Conservation (phyloP, 2,329 filamentous ascomycete species). For the Zalaria sp. region DNA sequence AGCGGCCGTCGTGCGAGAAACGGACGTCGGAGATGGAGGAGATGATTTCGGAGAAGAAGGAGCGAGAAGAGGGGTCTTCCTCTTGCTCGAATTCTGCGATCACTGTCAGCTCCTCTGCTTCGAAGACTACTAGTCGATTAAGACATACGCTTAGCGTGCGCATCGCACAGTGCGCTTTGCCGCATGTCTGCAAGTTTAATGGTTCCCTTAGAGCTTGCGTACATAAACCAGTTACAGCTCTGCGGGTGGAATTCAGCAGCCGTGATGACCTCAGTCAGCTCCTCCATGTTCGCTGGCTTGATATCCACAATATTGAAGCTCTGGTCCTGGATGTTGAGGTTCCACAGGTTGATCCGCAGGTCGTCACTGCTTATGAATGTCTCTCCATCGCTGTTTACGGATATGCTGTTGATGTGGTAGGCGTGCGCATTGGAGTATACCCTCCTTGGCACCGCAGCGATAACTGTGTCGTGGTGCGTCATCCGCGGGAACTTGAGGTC, state of each 20-base stretch:
- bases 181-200: slow-evolving; percentile 99
- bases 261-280: slow-evolving; percentile 96
- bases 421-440: slow-evolving; percentile 98
- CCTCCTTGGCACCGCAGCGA: slow-evolving; percentile 86
- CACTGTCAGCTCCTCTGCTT: slow-evolving; percentile 5
- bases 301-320: slow-evolving; percentile 99
- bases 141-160: slow-evolving; percentile 79
- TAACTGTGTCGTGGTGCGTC: slow-evolving; percentile 96
- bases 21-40: slow-evolving; percentile 98
- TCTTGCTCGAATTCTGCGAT: slow-evolving; percentile 89
- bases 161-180: slow-evolving; percentile 87
- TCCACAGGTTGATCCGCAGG: slow-evolving; percentile 95
- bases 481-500: slow-evolving; percentile 89
- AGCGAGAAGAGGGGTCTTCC: slow-evolving; percentile 89
- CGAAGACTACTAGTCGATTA: slow-evolving; percentile 4
- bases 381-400: slow-evolving; percentile 98
- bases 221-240: slow-evolving; percentile 99
- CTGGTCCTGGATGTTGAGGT: slow-evolving; percentile 97
- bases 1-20: slow-evolving; percentile 90
- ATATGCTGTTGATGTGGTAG: slow-evolving; percentile 99
- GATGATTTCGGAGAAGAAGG: slow-evolving; percentile 99
- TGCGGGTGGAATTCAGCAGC: slow-evolving; percentile 93
- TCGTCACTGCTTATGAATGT: slow-evolving; percentile 99
- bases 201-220: slow-evolving; percentile 95
- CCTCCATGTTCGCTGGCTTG: slow-evolving; percentile 99